Conservation (phyloP, 1,284 basidiomycete genomes). For the Vanrija pseudolonga region DNA sequence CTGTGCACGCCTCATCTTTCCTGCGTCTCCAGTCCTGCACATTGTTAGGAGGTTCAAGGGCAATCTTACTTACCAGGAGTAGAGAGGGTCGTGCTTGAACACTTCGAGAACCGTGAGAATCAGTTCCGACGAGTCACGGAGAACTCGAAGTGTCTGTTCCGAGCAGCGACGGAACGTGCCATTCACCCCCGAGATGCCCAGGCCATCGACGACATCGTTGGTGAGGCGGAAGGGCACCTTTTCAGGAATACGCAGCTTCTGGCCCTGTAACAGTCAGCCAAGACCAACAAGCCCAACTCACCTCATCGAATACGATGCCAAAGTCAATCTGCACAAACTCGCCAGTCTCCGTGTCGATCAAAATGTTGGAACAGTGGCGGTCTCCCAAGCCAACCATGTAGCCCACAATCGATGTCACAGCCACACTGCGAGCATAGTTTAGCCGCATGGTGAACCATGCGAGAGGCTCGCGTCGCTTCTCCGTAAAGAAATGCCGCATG, state of each 20-base stretch:
- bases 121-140: conserved; percentile 77
- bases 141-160: conserved; percentile 87
- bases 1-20: conserved; percentile 52
- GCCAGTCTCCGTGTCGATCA: conserved; percentile 77
- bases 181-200: conserved; percentile 84
- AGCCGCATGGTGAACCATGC: conserved; percentile 92
- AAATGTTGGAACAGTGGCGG: conserved; percentile 86
- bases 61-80: conserved; percentile 73
- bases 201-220: conserved; percentile 86
- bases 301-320: conserved; percentile 94
- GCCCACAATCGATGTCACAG: conserved; percentile 90
- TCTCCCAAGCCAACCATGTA: conserved; percentile 91
- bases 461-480: conserved; percentile 78
- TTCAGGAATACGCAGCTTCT: conserved; percentile 76
- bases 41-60: background rate
- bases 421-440: conserved; percentile 85
- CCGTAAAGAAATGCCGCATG: conserved; percentile 91
- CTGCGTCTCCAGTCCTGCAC: conserved; percentile 58
- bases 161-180: conserved; percentile 94
- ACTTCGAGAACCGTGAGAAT: conserved; percentile 95
- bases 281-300: conserved; percentile 41
- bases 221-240: conserved; percentile 93
- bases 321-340: conserved; percentile 94
- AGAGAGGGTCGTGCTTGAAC: conserved; percentile 93
- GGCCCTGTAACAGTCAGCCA: conserved; percentile 60